Evolutionary conservation across 257 asterid species (phyloP).

Genomic region (Solanum corneliomulleri): DNA sequence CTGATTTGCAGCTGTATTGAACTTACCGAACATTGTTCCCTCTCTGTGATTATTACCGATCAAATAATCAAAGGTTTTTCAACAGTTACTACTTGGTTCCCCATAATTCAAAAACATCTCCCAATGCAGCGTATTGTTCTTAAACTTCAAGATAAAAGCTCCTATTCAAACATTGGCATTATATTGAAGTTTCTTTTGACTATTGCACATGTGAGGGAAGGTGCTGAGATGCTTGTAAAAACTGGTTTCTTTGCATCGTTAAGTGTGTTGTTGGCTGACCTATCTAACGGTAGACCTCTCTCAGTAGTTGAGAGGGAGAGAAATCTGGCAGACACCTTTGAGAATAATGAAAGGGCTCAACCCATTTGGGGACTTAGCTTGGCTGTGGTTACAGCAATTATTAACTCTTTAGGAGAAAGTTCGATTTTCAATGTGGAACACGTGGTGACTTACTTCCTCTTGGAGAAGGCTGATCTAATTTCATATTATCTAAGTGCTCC

Average conservation of each 20-base stretch:
- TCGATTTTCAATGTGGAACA: constrained; percentile 42
- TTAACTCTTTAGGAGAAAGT: constrained; percentile 67
- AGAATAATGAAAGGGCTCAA: constrained; percentile 39
- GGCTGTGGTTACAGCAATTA: constrained; percentile 72
- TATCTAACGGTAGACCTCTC: constrained; percentile 34
- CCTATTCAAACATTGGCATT: constrained; percentile 22
- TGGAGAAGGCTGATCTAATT: constrained; percentile 65
- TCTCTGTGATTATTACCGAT: constrained; percentile 59
- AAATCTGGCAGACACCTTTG: constrained; percentile 20
- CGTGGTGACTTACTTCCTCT: constrained; percentile 61
- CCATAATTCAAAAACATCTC: constrained; percentile 61
- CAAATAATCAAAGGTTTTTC: constrained; percentile 57
- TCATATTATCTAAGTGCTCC: constrained; percentile 72
- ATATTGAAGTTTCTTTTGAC: constrained; percentile 71
- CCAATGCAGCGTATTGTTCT: constrained; percentile 51
- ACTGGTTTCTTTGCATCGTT: constrained; percentile 62
- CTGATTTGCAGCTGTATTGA: constrained; percentile 62
- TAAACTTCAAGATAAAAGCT: constrained; percentile 47
- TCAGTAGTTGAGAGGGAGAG: constrained; percentile 34
- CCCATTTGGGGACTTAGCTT: constrained; percentile 85
- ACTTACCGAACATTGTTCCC: constrained; percentile 38
- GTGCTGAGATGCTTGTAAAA: constrained; percentile 76
- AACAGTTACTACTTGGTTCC: constrained; percentile 65
- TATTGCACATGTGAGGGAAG: constrained; percentile 59
- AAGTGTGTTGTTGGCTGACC: constrained; percentile 39